phyloP scores from a whole-genome alignment of 805 yeast genomes.

The Ogataea haglerorum region DNA sequence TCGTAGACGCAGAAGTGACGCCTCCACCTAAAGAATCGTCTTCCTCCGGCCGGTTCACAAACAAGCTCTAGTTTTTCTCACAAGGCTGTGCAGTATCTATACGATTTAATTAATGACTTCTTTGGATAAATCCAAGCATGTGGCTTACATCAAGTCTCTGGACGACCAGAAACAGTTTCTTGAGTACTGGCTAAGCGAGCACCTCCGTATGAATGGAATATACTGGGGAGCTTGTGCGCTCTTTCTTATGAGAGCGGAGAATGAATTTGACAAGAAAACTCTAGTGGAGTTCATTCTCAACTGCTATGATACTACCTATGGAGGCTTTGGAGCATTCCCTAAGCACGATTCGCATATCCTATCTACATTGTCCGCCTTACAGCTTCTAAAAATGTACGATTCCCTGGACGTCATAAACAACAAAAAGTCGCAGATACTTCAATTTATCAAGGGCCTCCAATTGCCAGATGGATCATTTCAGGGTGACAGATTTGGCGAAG shows the following conservation, averaged over 20 bases:
- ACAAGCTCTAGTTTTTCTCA: conserved; percentile 14
- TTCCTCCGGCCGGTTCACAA: conserved; percentile 12
- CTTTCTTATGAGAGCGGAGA: conserved; percentile 51
- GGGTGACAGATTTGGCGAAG: conserved; percentile 91
- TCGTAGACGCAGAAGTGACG: background rate
- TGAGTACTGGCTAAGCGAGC: conserved; percentile 89
- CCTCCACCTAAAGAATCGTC: conserved; percentile 14
- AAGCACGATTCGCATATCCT: conserved; percentile 85
- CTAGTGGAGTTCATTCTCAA: conserved; percentile 64
- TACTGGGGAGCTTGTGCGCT: conserved; percentile 93
- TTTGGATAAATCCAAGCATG: conserved; percentile 47
- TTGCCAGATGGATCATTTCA: conserved; percentile 67
- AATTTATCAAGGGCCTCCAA: conserved; percentile 46
- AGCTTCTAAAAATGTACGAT: conserved; percentile 67
- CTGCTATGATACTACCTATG: conserved; percentile 56
- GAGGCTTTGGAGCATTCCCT: conserved; percentile 91
- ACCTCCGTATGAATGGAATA: conserved; percentile 82
- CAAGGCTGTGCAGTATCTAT: background rate
- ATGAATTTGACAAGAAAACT: conserved; percentile 57
- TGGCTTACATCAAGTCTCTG: conserved; percentile 51
- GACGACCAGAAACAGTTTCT: conserved; percentile 55
- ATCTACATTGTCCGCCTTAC: conserved; percentile 83
- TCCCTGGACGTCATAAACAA: conserved; percentile 41
- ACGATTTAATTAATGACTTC: conserved; percentile 6
- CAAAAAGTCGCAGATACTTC: conserved; percentile 31